Evolutionary conservation across 305 asterid species (phyloP), one percentile per base, ranked within the genome.

Genomic region (Fraxinus sp.): DNA sequence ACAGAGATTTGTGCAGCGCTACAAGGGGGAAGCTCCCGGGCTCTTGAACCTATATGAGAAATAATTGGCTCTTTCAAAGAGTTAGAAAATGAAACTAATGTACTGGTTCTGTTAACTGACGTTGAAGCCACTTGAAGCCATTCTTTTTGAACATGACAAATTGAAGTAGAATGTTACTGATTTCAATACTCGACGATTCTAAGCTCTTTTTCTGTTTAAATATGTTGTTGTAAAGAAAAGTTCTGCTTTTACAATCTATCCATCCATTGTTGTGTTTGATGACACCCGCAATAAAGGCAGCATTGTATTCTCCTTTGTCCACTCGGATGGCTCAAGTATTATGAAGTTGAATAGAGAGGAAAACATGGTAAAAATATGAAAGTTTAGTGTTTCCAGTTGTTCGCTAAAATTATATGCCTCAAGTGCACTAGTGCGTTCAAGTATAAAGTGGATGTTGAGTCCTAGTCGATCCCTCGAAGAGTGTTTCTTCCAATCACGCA

Each of bases 1-100:
- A 4, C 13, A 55, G 80, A 68, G 32, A 24, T 33, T 49, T 66
- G 83, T 79, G 62, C 28, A 68, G 20, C 39, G 46, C 5, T 77
- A 79, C 35, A 32, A 37, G 74, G 39, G 57, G 18, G 62, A 82
- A 62, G 83, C 49, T 66, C 82, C 83, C 2, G 86, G 43, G n/a
- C 83, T 87, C 36, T 78, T 87, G 82, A 49, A 77, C 78, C 52
- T 84, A 5, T 84, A 82, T 64, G 46, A 82, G 37, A 62, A 75
- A 2, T 74, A 59, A 74, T 30, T 37, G 18, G 46, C 71, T n/a
- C 26, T 18, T 73, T 55, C 85, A 52, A 0, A 16, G 2, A 52
- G 62, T 52, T 52, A 14, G 22, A 52, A 8, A 52, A 52, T 52
- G 62, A 52, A 52, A 3, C 39, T 5, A 13, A 11, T 52, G 7